Base-by-base conservation (phyloP, 148 eudicot species). In the Drosera capensis region DNA sequence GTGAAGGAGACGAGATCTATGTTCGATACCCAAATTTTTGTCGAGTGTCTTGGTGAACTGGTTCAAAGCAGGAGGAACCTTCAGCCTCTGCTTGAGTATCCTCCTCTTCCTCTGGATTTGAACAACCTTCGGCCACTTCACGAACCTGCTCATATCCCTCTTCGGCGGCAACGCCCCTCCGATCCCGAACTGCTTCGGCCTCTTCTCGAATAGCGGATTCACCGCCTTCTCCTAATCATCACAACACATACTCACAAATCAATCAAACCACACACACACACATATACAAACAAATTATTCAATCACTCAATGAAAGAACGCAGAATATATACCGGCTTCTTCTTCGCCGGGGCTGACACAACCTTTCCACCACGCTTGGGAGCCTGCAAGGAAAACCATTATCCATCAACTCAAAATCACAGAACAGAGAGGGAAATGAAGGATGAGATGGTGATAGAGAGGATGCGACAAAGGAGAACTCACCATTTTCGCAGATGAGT, bases 101-200 rank as follows among this genome's bases (percentile, higher is more conserved):
- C 68, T 74, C 42, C 57, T 70, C 65, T 74, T 74, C 62, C 80
- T 74, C 73, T 74, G 80, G 25, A 74, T 67, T 25, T 68, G 68
- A 31, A 74, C 80, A 23, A 65, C 74, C 44, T 59, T 65, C 2
- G 80, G 80, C 80, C 80, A 74, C 48, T 57, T 70, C 34, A 74
- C 76, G 40, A 74, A 74, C 2, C 80, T 24, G 48, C 55, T 61
- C 48, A 74, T 62, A 56, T 74, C 75, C 55, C 56, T 70, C 65
- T 75, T 71, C 40, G 80, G 80, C 18, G 80, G 80, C 37, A 74
- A 52, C 0, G 80, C 80, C 22, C 80, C 80, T 20, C 80, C 80
- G 23, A 74, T 74, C 7, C 80, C 80, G 36, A 74, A 74, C 64
- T 70, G 75, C 68, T 74, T 70, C 1, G 76, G 67, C 8, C 80